These are phyloP conservation scores for Phlyctochytrium planicorne DNA, from an alignment of 192 early-diverging fungal genomes.

Conservation along the genomic window DNA sequence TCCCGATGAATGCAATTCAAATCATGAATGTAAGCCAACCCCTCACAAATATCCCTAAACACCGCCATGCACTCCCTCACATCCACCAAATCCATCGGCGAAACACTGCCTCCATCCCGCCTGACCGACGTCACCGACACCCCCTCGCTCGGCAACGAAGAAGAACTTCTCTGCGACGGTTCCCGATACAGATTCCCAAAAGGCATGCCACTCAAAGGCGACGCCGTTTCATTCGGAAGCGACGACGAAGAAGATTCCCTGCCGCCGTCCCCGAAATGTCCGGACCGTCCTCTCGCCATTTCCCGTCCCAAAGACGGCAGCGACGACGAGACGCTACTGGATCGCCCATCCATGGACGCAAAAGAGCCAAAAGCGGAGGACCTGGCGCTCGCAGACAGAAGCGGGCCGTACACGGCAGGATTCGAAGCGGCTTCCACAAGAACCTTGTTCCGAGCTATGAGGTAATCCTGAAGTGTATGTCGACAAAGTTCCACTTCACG, in stretches of 20 bases:
- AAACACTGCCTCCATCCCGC: neutral
- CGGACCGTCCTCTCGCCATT: too few relatives aligned
- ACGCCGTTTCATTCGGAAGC: neutral
- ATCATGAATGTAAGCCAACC: conserved; percentile 71
- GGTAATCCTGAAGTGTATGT: conserved; percentile 55
- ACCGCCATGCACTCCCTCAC: conserved; percentile 56
- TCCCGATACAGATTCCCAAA: too few relatives aligned
- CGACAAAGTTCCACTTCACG: conserved; percentile 80
- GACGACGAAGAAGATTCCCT: neutral
- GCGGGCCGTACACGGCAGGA: conserved; percentile 3
- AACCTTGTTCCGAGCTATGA: conserved; percentile 38
- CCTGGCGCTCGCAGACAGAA: neutral
- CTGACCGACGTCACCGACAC: conserved; percentile 1
- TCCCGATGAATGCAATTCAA: conserved; percentile 67
- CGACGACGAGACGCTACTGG: too few relatives aligned
- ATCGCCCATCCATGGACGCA: neutral
- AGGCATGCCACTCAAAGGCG: too few relatives aligned
- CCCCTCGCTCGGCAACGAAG: neutral
- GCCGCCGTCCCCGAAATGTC: too few relatives aligned
- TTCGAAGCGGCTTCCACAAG: neutral
- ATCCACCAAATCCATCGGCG: conserved; percentile 48
- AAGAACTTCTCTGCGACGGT: too few relatives aligned
- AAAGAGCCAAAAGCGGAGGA: neutral
- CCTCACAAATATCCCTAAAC: conserved; percentile 74
- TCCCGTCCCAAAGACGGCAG: too few relatives aligned